Evolutionary conservation across 768 basidiomycete genomes (phyloP), one percentile per base, ranked within the genome.

Genomic region (Dacryopinax spathularia): DNA sequence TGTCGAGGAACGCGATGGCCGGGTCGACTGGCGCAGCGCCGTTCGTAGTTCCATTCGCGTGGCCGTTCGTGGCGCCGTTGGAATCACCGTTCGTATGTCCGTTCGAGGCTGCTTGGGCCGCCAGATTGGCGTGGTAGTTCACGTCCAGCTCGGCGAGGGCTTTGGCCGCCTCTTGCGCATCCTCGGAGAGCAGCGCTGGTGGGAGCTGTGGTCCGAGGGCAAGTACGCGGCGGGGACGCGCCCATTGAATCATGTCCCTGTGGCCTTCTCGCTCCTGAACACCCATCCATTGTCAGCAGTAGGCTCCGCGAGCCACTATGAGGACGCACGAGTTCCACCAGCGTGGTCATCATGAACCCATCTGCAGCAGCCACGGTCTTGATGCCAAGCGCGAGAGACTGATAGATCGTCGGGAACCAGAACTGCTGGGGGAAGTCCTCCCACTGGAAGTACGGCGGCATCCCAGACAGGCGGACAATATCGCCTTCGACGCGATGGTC

Each of bases 201-300:
- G 48, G 48, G 29, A 56, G 48, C 48, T 56, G 48, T 9, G 48
- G 48, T 3, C 48, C 48, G 5, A 56, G 29, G 48, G 25, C 25
- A 29, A 56, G 48, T 29, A 56, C 48, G 31, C 48, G 48, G 29
- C 48, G 48, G 6, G 48, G 48, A 5, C 48, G 48, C 22, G 48
- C 48, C 48, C 48, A 56, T 56, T 56, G 48, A 18, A 56, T 56
- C 48, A 56, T 56, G 25, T 56, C 48, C 25, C 25, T 56, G 29
- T 56, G 48, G 3, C 25, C 48, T 25, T 56, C 48, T 6, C 25
- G 3, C 20, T 56, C 48, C 48, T 56, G 31, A 22, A 10, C 5
- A 15, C 13, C 48, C 22, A 13, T 10, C n/a, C 12, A 37, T 10
- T 37, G 36, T 44, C 25, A 31, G 22, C n/a, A 56, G 31, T 31